phyloP scores from a whole-genome alignment of 148 eudicot genomes.

The Silene uniflora region DNA sequence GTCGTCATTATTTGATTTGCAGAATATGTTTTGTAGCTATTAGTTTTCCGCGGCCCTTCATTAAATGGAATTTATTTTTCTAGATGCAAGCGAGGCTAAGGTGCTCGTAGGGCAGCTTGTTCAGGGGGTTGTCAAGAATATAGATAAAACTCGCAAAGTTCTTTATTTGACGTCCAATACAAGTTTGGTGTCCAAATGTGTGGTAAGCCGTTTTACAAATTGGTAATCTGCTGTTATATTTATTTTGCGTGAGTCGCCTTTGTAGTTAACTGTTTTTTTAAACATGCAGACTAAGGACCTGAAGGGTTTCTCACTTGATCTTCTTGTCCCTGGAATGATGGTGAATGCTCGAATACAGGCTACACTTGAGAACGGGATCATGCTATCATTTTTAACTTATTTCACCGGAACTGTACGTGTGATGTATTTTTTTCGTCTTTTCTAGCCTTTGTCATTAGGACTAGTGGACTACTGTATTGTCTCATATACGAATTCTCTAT shows the following conservation, averaged over 20 bases:
- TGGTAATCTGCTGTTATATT: conserved; percentile 4
- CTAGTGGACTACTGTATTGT: not conserved
- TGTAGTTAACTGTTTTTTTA: conserved; percentile 18
- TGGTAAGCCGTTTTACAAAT: conserved; percentile 46
- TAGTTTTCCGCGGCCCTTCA: conserved; percentile 4
- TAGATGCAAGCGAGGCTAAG: conserved; percentile 43
- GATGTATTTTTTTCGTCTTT: not conserved
- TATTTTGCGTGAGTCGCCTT: conserved; percentile 11
- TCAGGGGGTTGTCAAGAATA: conserved; percentile 77
- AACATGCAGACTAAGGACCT: conserved; percentile 70
- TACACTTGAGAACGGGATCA: conserved; percentile 81
- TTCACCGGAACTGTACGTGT: conserved; percentile 92
- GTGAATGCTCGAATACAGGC: conserved; percentile 75
- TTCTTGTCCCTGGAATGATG: conserved; percentile 98
- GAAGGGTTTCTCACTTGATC: conserved; percentile 91
- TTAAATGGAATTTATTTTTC: not conserved
- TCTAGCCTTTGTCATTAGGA: not conserved
- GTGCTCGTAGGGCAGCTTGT: conserved; percentile 53
- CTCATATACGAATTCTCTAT: conserved; percentile 2
- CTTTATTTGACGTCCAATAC: conserved; percentile 65
- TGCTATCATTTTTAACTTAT: conserved; percentile 85
- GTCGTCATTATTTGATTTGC: not conserved
- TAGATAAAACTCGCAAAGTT: conserved; percentile 80
- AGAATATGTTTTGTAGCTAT: not conserved
- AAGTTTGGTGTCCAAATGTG: conserved; percentile 65